Evolutionary conservation across 768 basidiomycete genomes (phyloP), one percentile per base, ranked within the genome.

Genomic region (Tubosaeta sp.): DNA sequence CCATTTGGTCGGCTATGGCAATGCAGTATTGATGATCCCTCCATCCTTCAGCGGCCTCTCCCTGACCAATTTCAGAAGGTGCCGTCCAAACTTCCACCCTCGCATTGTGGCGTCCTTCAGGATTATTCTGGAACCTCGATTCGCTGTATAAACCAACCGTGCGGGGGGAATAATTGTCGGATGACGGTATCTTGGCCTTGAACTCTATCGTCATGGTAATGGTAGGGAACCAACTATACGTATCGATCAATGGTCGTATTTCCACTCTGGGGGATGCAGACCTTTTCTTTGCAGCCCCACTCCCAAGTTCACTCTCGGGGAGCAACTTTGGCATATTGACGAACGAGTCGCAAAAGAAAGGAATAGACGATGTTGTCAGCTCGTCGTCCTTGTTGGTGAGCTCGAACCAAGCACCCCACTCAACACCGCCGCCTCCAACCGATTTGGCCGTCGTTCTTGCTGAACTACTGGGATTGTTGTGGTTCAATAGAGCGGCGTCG

Each of bases 41-140:
- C 85, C 84, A 87, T 11, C 76, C 75, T 3, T 72, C 63, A 8
- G 35, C 30, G 27, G 71, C 62, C 5, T 61, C 44, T 0, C 78
- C 79, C 48, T 76, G 74, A 3, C 77, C 80, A 34, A 82, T 69
- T 48, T 80, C 71, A 38, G 71, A 69, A 2, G 85, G 85, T 10
- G 84, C 81, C 6, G 81, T 80, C 84, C 84, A 87, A 12, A 85
- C 69, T 58, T 86, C 86, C 3, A 79, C 75, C 55, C 78, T 78
- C 4, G 64, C 58, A 42, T 85, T 82, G 55, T 87, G 83, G 49
- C 83, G 70, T 8, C 76, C 76, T 51, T 78, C 73, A 0, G 81
- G 81, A 38, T 78, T 70, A 42, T 75, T 74, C 51, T 80, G 59
- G 60, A 84, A 86, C 7, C 71, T 72, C 1, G 79, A 74, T 13